Evolutionary conservation across 148 eudicot species (phyloP).

Genomic region (Cornus suecica): DNA sequence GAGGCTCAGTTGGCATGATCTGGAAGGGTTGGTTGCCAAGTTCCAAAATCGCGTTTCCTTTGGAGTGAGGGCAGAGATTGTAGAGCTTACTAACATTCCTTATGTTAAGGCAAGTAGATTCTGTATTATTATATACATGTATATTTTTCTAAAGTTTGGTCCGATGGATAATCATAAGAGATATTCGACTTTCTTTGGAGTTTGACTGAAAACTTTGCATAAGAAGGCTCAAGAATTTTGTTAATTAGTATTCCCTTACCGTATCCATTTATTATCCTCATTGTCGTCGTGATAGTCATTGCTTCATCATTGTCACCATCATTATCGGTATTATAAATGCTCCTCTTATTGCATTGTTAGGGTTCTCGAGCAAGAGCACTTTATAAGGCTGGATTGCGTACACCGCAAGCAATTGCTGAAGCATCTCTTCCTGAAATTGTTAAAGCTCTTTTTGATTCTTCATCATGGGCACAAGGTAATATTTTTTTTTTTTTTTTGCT

Average conservation of each 20-base stretch:
- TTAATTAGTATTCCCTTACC: background rate
- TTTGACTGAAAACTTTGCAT: constrained; percentile 5
- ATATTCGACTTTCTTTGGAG: background rate
- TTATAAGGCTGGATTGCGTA: constrained; percentile 89
- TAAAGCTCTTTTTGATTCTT: constrained; percentile 89
- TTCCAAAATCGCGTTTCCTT: constrained; percentile 95
- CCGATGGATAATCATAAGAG: background rate
- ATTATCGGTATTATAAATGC: background rate
- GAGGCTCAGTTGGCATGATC: constrained; percentile 98
- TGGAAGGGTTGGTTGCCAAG: constrained; percentile 87
- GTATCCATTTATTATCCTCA: background rate
- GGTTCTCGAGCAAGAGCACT: constrained; percentile 97
- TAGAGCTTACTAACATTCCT: constrained; percentile 89
- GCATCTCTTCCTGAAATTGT: constrained; percentile 74
- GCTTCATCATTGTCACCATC: background rate
- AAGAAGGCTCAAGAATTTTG: background rate
- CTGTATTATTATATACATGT: background rate
- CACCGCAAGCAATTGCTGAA: constrained; percentile 93
- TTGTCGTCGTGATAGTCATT: background rate
- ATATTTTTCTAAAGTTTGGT: background rate
- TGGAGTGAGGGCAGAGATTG: constrained; percentile 98
- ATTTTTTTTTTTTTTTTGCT: background rate
- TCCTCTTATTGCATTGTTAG: constrained; percentile 27
- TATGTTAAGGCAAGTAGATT: constrained; percentile 63
- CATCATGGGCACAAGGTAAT: constrained; percentile 86